Percentiles rank a stretch among this genome's conserved stretches.
Conservation (phyloP, 2,329 filamentous ascomycete species). For the Fusarium circinatum region DNA sequence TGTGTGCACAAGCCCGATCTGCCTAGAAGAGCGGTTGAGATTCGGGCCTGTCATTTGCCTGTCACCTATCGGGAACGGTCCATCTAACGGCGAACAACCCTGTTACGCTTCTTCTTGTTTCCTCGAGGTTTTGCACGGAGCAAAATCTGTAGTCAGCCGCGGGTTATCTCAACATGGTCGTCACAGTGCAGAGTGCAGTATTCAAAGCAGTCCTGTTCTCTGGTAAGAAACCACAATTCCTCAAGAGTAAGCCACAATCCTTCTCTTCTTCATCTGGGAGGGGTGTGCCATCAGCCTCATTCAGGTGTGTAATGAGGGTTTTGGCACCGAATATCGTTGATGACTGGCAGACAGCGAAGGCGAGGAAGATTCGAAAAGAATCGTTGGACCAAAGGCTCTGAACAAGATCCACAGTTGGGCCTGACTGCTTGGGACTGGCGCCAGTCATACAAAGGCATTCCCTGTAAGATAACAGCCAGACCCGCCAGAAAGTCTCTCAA, state of each 20-base stretch:
- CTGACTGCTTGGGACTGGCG: conserved; percentile 48
- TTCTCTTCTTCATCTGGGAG: background rate
- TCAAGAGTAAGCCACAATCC: conserved; percentile 2
- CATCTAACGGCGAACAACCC: conserved; percentile 20
- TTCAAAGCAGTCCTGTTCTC: background rate
- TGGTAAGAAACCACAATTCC: background rate
- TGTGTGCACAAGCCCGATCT: conserved; percentile 18
- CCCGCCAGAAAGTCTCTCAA: conserved; percentile 34
- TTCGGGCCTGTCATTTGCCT: conserved; percentile 22
- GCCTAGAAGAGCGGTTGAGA: background rate
- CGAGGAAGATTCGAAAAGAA: conserved; percentile 31
- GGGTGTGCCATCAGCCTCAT: conserved; percentile 26
- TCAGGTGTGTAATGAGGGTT: conserved; percentile 21
- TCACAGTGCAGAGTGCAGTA: background rate
- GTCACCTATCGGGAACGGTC: conserved; percentile 9
- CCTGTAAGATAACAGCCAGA: conserved; percentile 37
- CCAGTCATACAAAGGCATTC: conserved; percentile 36
- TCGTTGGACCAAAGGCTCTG: conserved; percentile 39
- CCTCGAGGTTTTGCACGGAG: conserved; percentile 17
- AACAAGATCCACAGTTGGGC: conserved; percentile 50
- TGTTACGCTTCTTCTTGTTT: conserved; percentile 28
- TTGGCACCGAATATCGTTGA: conserved; percentile 17
- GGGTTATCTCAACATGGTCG: background rate
- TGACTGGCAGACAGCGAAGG: conserved; percentile 35
- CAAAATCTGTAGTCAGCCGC: background rate